These are phyloP conservation scores for Chlorophyllum brunneum DNA, from an alignment of 768 basidiomycete genomes.

Conservation along the genomic window DNA sequence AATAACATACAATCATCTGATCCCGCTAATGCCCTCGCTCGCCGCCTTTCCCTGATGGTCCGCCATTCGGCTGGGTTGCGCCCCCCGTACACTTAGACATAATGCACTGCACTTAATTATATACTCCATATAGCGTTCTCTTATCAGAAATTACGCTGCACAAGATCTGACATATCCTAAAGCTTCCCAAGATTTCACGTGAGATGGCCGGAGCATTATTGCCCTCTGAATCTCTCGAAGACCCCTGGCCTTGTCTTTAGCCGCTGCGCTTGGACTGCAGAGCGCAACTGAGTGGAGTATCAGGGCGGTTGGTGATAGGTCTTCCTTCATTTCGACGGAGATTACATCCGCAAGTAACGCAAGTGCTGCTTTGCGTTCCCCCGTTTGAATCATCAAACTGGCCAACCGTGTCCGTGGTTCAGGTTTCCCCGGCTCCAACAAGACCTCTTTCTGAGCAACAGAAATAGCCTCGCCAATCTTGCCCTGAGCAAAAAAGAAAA, in stretches of 20 bases:
- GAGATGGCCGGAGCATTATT: conserved; percentile 57
- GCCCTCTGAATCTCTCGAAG: conserved; percentile 55
- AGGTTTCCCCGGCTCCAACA: conserved; percentile 48
- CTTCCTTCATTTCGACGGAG: conserved; percentile 19
- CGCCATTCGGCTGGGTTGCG: conserved; percentile 1
- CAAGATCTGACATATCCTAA: conserved; percentile 49
- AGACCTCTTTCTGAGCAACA: conserved; percentile 54
- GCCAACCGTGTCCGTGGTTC: conserved; percentile 54
- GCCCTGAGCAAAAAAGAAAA: conserved; percentile 30
- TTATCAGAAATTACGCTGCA: not conserved
- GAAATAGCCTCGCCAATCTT: conserved; percentile 45
- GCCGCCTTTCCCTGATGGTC: conserved; percentile 48
- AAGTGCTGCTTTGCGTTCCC: conserved; percentile 35
- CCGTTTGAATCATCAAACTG: conserved; percentile 46
- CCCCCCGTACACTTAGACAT: conserved; percentile 8
- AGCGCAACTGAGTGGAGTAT: conserved; percentile 49
- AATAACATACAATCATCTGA: conserved; percentile 36
- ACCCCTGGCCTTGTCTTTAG: conserved; percentile 23
- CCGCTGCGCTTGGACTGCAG: conserved; percentile 18
- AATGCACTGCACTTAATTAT: conserved; percentile 12
- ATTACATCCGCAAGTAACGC: conserved; percentile 39
- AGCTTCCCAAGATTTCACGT: conserved; percentile 50
- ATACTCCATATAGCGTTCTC: not conserved
- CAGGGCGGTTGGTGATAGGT: conserved; percentile 36
- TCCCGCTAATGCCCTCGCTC: conserved; percentile 35